Evolutionary conservation across 208 protist species (phyloP).

Genomic region (Leishmania mexicana): DNA sequence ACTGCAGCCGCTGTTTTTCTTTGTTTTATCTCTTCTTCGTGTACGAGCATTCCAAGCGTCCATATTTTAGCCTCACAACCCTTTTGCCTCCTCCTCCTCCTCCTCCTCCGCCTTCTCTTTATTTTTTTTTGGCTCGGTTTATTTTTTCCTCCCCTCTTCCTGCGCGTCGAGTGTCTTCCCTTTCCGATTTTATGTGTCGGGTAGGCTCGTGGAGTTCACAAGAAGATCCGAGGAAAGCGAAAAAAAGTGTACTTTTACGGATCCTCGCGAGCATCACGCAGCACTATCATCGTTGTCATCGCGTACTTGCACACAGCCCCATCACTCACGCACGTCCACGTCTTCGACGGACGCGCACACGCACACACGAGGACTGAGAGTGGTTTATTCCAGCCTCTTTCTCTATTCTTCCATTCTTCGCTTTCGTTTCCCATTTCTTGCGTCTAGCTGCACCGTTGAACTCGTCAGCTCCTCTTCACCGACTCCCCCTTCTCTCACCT

Average conservation of each 20-base stretch:
- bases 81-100: not conserved
- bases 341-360: not conserved
- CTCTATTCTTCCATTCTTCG: slow-evolving; percentile 8
- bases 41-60: not conserved
- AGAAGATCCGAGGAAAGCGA: not conserved
- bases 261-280: not conserved
- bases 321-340: not conserved
- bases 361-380: not conserved
- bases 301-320: not conserved
- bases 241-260: not conserved
- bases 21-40: not conserved
- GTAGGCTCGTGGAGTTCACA: not conserved
- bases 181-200: not conserved
- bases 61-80: not conserved
- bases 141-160: no score
- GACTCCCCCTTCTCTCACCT: not conserved
- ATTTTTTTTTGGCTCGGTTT: no score
- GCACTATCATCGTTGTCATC: not conserved
- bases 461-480: not conserved
- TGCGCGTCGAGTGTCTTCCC: not conserved
- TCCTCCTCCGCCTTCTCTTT: not conserved
- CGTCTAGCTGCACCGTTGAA: not conserved
- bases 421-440: not conserved
- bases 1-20: not conserved
- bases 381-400: slow-evolving; percentile 1